A percentile compares a stretch with the other conserved stretches of the same genome.
Evolutionary conservation across 139 green algal species (phyloP).

Genomic region (Diplosphaera chodatii): DNA sequence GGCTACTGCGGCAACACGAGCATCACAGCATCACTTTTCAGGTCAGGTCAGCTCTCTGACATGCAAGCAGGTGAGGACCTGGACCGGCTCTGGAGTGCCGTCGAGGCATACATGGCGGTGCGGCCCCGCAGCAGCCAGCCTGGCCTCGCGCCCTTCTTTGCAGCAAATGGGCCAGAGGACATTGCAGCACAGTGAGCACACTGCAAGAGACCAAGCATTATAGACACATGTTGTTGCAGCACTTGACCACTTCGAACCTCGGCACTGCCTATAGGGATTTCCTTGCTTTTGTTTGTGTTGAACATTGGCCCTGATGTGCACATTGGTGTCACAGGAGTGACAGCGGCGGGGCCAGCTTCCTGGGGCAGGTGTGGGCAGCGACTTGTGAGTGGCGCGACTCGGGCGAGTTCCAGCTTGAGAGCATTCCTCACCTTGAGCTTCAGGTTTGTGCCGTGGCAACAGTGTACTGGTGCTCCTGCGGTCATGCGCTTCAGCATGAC

Average conservation of each 20-base stretch:
- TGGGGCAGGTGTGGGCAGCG: constrained; percentile 39
- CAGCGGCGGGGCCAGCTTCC: constrained; percentile 64
- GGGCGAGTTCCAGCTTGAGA: constrained; percentile 30
- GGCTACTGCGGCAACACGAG: too few species aligned
- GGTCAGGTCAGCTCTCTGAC: too few species aligned
- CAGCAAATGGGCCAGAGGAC: constrained; percentile 25
- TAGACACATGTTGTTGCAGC: too few species aligned
- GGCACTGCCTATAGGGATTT: too few species aligned
- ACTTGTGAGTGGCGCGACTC: constrained; percentile 33
- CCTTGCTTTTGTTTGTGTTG: too few species aligned
- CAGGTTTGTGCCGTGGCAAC: not conserved
- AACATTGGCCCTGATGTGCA: too few species aligned
- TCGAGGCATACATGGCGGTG: constrained; percentile 48
- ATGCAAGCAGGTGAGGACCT: constrained; percentile 22
- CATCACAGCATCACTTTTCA: too few species aligned
- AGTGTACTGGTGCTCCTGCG: too few species aligned
- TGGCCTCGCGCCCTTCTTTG: constrained; percentile 44
- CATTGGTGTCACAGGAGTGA: constrained; percentile 41
- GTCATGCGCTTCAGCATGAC: too few species aligned
- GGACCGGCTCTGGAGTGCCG: constrained; percentile 12
- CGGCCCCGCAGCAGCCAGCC: constrained; percentile 29
- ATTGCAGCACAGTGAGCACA: constrained; percentile 21
- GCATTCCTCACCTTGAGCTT: constrained; percentile 19
- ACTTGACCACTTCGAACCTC: too few species aligned
- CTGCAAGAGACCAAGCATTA: too few species aligned